Base-by-base conservation (phyloP, 805 yeast genomes). In the Kluyveromyces siamensis region DNA sequence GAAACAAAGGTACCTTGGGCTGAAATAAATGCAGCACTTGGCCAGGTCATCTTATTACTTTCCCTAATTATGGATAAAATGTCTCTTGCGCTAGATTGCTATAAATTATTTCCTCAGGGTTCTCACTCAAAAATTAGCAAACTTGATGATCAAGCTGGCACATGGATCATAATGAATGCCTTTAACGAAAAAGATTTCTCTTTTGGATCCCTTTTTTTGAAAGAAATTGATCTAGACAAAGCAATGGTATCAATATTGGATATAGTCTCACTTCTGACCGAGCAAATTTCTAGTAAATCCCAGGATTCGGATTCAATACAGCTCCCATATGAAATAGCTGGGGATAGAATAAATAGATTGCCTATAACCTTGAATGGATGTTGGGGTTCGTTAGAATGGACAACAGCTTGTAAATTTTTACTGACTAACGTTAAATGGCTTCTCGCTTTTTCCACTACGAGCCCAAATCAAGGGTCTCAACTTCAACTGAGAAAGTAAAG, bases 21-120 rank as follows among this genome's bases (percentile, higher is more conserved):
- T 48, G 98, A 90, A 57, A 83, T 88, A 40, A 90, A 89, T 61
- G 93, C 95, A 1, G 96, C 95, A 0, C 67, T 90, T 57, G 98
- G 98, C 0, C 96, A 90, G 55, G 69, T 90, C 2, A 76, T 87
- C 2, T 67, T 88, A 11, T 65, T 91, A 17, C 61, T 90, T 30
- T 74, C 83, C 0, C 86, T 91, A 1, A 73, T 89, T 2, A 66
- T 77, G 1, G 69, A 77, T 11, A 72, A 82, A 41, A 70, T 88
- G 30, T 72, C 77, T 8, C 63, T 87, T 25, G 72, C 72, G 33
- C 61, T 87, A 8, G 68, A 70, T 0, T 78, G 79, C 3, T 90
- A 85, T 63, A 76, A 76, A 51, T 65, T 90, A 16, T 75, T 80
- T 19, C 96, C 97, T 0, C 71, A 87, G 77, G 96, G 96, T 0